phyloP scores from a whole-genome alignment of 805 yeast species.

The Nakazawaea holstii region DNA sequence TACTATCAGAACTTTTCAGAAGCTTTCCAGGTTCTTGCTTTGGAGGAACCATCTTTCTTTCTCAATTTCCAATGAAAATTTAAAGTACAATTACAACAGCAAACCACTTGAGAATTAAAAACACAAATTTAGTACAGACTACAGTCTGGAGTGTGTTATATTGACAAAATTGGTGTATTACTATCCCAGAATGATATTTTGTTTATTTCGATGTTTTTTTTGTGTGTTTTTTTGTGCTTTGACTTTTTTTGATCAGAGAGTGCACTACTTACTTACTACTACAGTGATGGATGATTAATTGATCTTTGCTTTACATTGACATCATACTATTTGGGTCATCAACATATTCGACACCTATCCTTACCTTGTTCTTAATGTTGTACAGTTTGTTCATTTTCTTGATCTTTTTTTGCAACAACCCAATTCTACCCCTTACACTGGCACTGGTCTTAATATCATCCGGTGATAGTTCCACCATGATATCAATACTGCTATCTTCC shows the following conservation, averaged over 20 bases:
- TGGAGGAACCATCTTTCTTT: slow-evolving; percentile 2
- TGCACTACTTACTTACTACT: not conserved
- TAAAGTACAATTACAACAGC: not conserved
- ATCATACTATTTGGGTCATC: slow-evolving; percentile 11
- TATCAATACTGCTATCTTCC: slow-evolving; percentile 26
- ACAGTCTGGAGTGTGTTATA: too few species aligned
- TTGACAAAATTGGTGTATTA: not conserved
- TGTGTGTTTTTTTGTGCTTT: not conserved
- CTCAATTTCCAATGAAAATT: not conserved
- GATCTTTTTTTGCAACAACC: slow-evolving; percentile 53
- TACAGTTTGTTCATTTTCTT: slow-evolving; percentile 46
- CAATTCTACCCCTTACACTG: slow-evolving; percentile 52
- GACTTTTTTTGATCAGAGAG: not conserved
- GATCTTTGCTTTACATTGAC: slow-evolving; percentile 3
- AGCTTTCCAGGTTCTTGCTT: slow-evolving; percentile 1
- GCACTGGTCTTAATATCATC: slow-evolving; percentile 55
- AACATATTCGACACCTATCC: slow-evolving; percentile 40
- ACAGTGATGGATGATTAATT: too few species aligned
- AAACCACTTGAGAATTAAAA: too few species aligned
- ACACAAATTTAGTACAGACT: too few species aligned
- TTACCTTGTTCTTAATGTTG: slow-evolving; percentile 41
- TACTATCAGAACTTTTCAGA: not conserved
- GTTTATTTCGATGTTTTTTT: not conserved
- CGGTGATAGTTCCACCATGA: slow-evolving; percentile 38
- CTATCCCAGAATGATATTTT: not conserved